Conservation (phyloP, 2,329 filamentous ascomycete species). For the Emydomyces testavorans region DNA sequence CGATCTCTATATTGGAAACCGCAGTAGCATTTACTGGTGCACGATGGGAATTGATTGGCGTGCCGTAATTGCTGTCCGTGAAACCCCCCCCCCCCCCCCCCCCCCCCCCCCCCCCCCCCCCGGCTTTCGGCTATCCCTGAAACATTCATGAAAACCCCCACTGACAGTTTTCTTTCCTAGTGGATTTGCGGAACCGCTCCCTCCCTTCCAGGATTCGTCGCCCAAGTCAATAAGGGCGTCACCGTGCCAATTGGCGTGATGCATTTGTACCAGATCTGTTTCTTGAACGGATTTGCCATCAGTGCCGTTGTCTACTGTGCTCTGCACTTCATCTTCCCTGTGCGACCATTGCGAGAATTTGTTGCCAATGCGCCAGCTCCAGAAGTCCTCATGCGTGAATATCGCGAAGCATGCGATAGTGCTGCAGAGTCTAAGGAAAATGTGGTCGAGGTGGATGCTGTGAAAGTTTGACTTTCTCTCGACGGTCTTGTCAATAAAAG, state of each 20-base stretch:
- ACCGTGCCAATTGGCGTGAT: slow-evolving; percentile 23
- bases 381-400: slow-evolving; percentile 8
- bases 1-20: slow-evolving; percentile 33
- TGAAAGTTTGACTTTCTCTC: too few relatives aligned
- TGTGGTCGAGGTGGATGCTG: background rate
- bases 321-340: slow-evolving; percentile 26
- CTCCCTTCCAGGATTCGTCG: slow-evolving; percentile 29
- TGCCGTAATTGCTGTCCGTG: slow-evolving; percentile 23
- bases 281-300: slow-evolving; percentile 32
- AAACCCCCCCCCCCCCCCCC: too few relatives aligned
- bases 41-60: slow-evolving; percentile 37
- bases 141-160: background rate
- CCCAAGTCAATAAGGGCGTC: slow-evolving; percentile 20
- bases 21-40: slow-evolving; percentile 36
- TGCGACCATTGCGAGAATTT: slow-evolving; percentile 15
- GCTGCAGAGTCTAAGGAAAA: background rate
- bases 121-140: too few relatives aligned
- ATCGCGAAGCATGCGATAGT: slow-evolving; percentile 12
- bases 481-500: too few relatives aligned
- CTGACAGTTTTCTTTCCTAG: slow-evolving; percentile 6
- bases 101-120: too few relatives aligned
- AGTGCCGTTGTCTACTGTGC: slow-evolving; percentile 28
- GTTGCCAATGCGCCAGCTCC: slow-evolving; percentile 11
- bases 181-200: slow-evolving; percentile 14
- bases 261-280: slow-evolving; percentile 35